These are phyloP conservation scores for Royoungia palumana DNA, from an alignment of 768 basidiomycete species.

Conservation along the genomic window DNA sequence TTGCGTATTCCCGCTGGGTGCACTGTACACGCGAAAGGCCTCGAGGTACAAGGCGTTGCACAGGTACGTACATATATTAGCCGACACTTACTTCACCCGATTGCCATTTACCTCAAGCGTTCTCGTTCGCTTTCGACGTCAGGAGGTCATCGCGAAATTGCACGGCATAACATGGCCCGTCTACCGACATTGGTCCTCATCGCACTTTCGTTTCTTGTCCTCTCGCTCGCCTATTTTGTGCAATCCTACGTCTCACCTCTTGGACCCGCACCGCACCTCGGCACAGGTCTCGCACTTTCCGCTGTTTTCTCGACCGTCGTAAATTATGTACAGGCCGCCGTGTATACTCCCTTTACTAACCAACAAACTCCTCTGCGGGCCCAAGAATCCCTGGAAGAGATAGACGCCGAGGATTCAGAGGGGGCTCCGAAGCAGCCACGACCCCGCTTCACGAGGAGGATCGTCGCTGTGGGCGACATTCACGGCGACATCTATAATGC, in stretches of 20 bases:
- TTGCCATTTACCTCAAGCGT: not conserved
- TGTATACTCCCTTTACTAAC: slow-evolving; percentile 20
- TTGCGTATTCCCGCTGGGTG: slow-evolving; percentile 18
- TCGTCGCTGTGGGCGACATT: slow-evolving; percentile 89
- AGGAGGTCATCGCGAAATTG: slow-evolving; percentile 2
- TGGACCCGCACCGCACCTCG: slow-evolving; percentile 31
- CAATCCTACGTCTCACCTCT: slow-evolving; percentile 32
- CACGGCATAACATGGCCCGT: slow-evolving; percentile 22
- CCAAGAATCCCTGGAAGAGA: slow-evolving; percentile 3
- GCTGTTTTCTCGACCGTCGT: slow-evolving; percentile 25
- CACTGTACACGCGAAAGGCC: slow-evolving; percentile 25
- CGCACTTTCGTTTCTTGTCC: slow-evolving; percentile 23
- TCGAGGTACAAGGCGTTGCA: slow-evolving; percentile 23
- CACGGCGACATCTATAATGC: slow-evolving; percentile 88
- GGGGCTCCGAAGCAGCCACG: slow-evolving; percentile 20
- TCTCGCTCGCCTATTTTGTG: slow-evolving; percentile 30
- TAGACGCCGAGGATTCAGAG: slow-evolving; percentile 9
- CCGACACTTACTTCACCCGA: slow-evolving; percentile 14
- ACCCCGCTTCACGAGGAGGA: slow-evolving; percentile 41
- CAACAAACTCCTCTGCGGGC: slow-evolving; percentile 11
- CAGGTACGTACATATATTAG: slow-evolving; percentile 8
- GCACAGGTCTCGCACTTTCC: slow-evolving; percentile 20
- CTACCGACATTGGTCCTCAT: slow-evolving; percentile 17
- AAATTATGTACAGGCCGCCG: slow-evolving; percentile 22
- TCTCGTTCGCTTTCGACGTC: slow-evolving; percentile 4